These are phyloP conservation scores for Scedosporium boydii DNA, from an alignment of 2,329 filamentous ascomycete species.

Conservation along the genomic window DNA sequence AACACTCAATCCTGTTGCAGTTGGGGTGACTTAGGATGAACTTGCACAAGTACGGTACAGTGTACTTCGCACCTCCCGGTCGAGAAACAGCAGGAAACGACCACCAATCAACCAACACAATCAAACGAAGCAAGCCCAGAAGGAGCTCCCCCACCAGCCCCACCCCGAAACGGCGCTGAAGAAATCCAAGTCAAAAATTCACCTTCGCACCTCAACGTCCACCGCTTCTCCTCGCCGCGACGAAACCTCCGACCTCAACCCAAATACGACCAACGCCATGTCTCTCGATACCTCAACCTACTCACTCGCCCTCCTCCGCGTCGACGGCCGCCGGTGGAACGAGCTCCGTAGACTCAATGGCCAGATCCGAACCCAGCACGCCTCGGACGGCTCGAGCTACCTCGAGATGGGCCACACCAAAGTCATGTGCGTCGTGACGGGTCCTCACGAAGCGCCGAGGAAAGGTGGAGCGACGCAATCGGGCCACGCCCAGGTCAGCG, in stretches of 20 bases:
- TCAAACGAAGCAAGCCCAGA: neutral
- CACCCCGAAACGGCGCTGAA: neutral
- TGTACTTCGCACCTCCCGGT: too few species aligned
- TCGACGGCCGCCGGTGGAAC: constrained; percentile 89
- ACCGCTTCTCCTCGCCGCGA: neutral
- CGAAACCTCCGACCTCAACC: neutral
- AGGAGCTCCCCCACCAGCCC: neutral
- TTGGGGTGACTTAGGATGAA: too few species aligned
- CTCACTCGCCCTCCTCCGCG: constrained; percentile 71
- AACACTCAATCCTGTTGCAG: too few species aligned
- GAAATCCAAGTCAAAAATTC: neutral
- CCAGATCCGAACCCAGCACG: constrained; percentile 84
- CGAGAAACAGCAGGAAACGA: neutral
- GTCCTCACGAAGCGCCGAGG: constrained; percentile 56
- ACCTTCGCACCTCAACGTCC: neutral
- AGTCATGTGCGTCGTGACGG: constrained; percentile 84
- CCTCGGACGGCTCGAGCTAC: constrained; percentile 87
- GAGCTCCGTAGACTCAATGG: constrained; percentile 83
- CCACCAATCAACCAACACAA: neutral
- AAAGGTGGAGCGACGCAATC: constrained; percentile 10
- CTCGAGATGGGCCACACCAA: constrained; percentile 97
- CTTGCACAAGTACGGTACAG: too few species aligned
- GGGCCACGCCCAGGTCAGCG: constrained; percentile 55
- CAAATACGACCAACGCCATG: constrained; percentile 40
- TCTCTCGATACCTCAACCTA: constrained; percentile 93